These are phyloP conservation scores for Leccinum pallidistipes DNA, from an alignment of 1,284 basidiomycete species.

Conservation along the genomic window DNA sequence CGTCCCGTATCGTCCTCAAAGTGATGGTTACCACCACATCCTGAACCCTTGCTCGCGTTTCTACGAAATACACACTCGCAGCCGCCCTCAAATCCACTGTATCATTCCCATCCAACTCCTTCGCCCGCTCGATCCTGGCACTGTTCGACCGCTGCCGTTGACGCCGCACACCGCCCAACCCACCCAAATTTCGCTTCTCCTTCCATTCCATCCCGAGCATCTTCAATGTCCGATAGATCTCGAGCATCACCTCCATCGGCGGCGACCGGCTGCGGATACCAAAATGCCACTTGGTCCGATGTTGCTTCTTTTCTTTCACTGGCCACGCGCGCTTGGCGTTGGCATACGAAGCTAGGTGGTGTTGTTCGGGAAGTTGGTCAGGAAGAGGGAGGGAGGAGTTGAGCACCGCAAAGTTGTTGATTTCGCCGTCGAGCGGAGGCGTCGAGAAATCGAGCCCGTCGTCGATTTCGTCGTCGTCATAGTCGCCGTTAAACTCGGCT, in stretches of 20 bases:
- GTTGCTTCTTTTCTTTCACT: constrained; percentile 59
- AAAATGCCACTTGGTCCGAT: constrained; percentile 93
- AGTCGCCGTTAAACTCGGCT: constrained; percentile 58
- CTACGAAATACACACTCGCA: constrained; percentile 86
- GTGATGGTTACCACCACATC: constrained; percentile 61
- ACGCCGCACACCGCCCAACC: constrained; percentile 49
- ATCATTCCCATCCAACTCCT: constrained; percentile 61
- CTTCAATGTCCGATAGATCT: constrained; percentile 94
- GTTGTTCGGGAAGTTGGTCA: constrained; percentile 47
- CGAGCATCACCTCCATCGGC: constrained; percentile 99
- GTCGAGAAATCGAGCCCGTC: constrained; percentile 65
- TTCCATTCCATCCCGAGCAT: constrained; percentile 98
- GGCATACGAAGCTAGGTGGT: constrained; percentile 62
- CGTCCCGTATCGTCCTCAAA: not conserved
- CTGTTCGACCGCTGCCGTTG: constrained; percentile 30
- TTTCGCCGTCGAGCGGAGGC: constrained; percentile 39
- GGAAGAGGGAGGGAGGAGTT: constrained; percentile 74
- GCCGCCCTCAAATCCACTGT: constrained; percentile 69
- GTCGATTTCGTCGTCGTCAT: constrained; percentile 60
- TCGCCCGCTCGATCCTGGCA: constrained; percentile 59
- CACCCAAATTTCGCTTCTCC: constrained; percentile 73
- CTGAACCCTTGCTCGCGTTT: constrained; percentile 87
- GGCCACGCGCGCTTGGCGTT: constrained; percentile 57
- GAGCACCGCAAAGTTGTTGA: constrained; percentile 79
- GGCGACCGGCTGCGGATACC: constrained; percentile 94